Evolutionary conservation across 352 stramenopile genomes (phyloP), one percentile per base, ranked within the genome.

Genomic region (Phytophthora hibernalis): DNA sequence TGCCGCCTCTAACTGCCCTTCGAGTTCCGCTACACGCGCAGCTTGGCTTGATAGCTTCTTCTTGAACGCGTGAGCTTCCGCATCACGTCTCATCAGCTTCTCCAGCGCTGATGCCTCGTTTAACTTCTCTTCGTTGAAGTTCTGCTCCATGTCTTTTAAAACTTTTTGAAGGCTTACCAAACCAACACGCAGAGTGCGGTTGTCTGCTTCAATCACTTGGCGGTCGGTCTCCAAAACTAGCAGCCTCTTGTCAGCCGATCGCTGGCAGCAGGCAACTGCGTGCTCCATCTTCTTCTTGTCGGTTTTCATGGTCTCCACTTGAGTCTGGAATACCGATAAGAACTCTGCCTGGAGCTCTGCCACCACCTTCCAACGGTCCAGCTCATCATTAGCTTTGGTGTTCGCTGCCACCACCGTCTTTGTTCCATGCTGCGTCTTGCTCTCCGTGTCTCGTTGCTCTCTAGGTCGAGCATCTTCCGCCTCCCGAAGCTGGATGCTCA

Each of bases 231-330:
- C 61, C 3, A 74, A 21, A 16, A 20, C 30, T 54, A 54, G 28
- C 9, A 74, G 15, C 30, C 61, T 55, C 3, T 70, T 56, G 21
- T 70, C 51, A 13, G 50, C 54, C 38, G 61, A 66, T 54, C 40
- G 61, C 54, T 74, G 61, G 38, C 66, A 70, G 10, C 58, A 63
- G 1, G 7, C 10, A 20, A 66, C 48, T 16, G 66, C 66, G n/a
- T 54, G 40, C 24, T 63, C 48, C 24, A 74, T 24, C 9, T 66
- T 70, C 31, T 59, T 7, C 9, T 67, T 74, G 9, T 70, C 54
- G 5, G 26, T 21, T 1, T 30, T 20, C 43, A 70, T 24, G 12
- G 35, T 50, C 30, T 70, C 58, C 9, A 70, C 61, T 43, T 70
- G 66, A 26, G 28, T 24, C 55, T 58, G 44, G 51, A 70, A 43